Evolutionary conservation across 257 asterid genomes (phyloP).

Genomic region (Solanum habrochaites): DNA sequence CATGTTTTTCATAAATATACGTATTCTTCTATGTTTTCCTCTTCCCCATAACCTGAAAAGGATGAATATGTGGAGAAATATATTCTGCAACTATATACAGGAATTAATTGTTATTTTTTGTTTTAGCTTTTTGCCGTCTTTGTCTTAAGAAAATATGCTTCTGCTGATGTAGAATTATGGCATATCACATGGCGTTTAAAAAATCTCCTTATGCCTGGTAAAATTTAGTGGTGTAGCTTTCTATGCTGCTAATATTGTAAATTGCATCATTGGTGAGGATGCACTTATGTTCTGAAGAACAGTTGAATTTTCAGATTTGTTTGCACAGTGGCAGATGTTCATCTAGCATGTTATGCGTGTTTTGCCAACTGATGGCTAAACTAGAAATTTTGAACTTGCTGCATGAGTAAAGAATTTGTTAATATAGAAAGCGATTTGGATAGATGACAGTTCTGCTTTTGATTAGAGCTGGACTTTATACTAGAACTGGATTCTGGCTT

Average conservation of each 20-base stretch:
- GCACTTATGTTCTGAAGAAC: not conserved
- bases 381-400: not conserved
- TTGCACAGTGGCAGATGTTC: not conserved
- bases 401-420: not conserved
- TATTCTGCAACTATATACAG: not conserved
- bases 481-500: not conserved
- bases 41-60: not conserved
- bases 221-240: not conserved
- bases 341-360: not conserved
- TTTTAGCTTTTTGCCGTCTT: not conserved
- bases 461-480: not conserved
- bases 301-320: not conserved
- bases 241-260: not conserved
- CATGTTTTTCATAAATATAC: not conserved
- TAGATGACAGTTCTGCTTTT: not conserved
- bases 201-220: not conserved
- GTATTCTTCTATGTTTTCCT: not conserved
- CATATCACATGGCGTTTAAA: not conserved
- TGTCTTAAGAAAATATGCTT: not conserved
- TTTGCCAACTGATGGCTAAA: not conserved
- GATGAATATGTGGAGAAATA: not conserved
- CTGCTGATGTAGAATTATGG: not conserved
- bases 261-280: not conserved
- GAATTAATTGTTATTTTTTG: not conserved
- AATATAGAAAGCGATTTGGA: not conserved